A percentile compares a stretch with the other conserved stretches of the same genome.
Conservation (phyloP, 495 filamentous ascomycete genomes). For the Hypomontagnella monticulosa region DNA sequence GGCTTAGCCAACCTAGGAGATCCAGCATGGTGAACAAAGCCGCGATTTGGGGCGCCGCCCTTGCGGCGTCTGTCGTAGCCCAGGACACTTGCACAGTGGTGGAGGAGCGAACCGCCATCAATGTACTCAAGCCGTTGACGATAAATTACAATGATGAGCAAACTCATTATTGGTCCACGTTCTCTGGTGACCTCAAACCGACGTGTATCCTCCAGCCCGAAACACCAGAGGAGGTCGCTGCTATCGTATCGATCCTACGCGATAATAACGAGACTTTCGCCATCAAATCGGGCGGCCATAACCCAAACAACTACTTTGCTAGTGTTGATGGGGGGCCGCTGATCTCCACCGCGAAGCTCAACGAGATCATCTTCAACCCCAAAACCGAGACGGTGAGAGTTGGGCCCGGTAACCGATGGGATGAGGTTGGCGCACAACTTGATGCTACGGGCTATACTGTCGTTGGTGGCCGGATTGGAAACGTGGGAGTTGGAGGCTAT, state of each 20-base stretch:
- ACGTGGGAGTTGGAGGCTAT: slow-evolving; percentile 57
- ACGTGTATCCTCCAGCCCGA: slow-evolving; percentile 60
- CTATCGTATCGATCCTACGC: slow-evolving; percentile 47
- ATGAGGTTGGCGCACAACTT: slow-evolving; percentile 58
- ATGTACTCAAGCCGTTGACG: slow-evolving; percentile 20
- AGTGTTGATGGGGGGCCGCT: slow-evolving; percentile 64
- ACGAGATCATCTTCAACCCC: slow-evolving; percentile 56
- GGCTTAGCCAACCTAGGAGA: neutral
- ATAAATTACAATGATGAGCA: slow-evolving; percentile 51
- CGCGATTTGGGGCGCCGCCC: slow-evolving; percentile 8
- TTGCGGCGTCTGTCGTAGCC: slow-evolving; percentile 16
- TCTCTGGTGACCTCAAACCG: slow-evolving; percentile 53
- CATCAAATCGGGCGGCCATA: slow-evolving; percentile 63
- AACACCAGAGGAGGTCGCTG: slow-evolving; percentile 48
- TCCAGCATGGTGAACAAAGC: slow-evolving; percentile 20
- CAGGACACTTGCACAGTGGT: slow-evolving; percentile 38
- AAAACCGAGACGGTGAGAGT: slow-evolving; percentile 55
- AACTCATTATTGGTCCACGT: slow-evolving; percentile 59
- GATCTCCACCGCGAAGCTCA: slow-evolving; percentile 60
- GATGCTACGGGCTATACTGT: slow-evolving; percentile 57
- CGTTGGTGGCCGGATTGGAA: slow-evolving; percentile 61
- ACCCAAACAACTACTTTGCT: slow-evolving; percentile 59
- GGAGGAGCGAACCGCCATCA: slow-evolving; percentile 29
- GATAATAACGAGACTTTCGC: slow-evolving; percentile 57
- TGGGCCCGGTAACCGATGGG: slow-evolving; percentile 63